phyloP scores from a whole-genome alignment of 495 filamentous ascomycete species.

The Aspergillus sclerotioniger region DNA sequence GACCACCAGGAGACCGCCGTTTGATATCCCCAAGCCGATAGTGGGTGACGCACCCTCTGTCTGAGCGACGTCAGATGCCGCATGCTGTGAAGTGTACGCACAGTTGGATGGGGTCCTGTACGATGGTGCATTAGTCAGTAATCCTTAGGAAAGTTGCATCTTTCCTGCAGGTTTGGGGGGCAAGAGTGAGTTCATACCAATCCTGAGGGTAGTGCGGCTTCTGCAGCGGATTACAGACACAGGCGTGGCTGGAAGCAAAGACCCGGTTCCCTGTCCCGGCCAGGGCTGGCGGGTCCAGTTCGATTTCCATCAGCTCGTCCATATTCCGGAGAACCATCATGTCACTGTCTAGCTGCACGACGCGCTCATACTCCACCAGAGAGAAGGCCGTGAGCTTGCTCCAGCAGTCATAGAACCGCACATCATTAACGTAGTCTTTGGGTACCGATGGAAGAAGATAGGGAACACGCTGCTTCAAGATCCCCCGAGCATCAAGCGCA shows the following conservation, averaged over 20 bases:
- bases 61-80: conserved; percentile 56
- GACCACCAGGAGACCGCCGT: conserved; percentile 73
- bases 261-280: conserved; percentile 55
- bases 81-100: conserved; percentile 70
- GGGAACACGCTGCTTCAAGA: conserved; percentile 55
- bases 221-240: conserved; percentile 76
- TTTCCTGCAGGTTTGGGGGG: not conserved
- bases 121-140: conserved; percentile 13
- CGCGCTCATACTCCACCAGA: conserved; percentile 64
- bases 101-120: conserved; percentile 67
- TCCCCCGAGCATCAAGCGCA: conserved; percentile 62
- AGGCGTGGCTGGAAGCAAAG: conserved; percentile 75
- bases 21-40: conserved; percentile 62
- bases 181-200: conserved; percentile 50
- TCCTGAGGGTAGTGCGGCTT: conserved; percentile 71
- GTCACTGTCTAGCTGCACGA: conserved; percentile 81
- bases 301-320: conserved; percentile 80
- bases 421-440: conserved; percentile 48
- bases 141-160: not conserved
- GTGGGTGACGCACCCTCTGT: conserved; percentile 47
- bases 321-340: conserved; percentile 78
- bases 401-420: conserved; percentile 81
- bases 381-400: conserved; percentile 77
- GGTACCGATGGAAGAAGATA: not conserved
- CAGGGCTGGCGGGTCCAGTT: conserved; percentile 56